Conservation (phyloP, 1,284 basidiomycete genomes). For the Psilocybe mexicana region DNA sequence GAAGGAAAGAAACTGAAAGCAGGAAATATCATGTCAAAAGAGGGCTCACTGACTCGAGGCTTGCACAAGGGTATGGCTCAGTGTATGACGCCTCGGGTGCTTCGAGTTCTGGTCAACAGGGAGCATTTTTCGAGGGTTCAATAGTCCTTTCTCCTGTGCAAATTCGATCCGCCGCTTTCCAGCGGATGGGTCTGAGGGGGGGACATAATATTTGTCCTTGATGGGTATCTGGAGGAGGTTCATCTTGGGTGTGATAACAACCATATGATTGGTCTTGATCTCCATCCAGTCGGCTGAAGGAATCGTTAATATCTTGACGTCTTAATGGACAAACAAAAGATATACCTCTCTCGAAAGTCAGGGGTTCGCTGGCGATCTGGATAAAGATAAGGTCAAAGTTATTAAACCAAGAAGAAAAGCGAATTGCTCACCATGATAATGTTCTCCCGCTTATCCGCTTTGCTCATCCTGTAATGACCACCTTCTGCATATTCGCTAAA, state of each 20-base stretch:
- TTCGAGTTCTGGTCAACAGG: conserved; percentile 20
- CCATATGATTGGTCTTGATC: conserved; percentile 92
- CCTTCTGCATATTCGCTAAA: conserved; percentile 91
- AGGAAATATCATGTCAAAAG: no score
- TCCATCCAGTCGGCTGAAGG: conserved; percentile 90
- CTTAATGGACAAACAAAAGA: neutral
- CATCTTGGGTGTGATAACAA: conserved; percentile 90
- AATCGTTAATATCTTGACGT: neutral
- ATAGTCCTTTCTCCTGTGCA: conserved; percentile 71
- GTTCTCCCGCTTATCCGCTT: conserved; percentile 93
- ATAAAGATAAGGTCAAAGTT: neutral
- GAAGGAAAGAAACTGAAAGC: no score
- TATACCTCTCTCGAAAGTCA: conserved; percentile 90
- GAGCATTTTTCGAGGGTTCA: conserved; percentile 50
- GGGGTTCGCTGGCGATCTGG: conserved; percentile 85
- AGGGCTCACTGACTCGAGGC: neutral
- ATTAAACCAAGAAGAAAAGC: neutral
- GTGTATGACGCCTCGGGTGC: conserved; percentile 13
- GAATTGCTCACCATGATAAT: conserved; percentile 76
- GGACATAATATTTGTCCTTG: conserved; percentile 86
- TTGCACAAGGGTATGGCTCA: conserved; percentile 13
- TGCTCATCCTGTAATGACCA: conserved; percentile 93
- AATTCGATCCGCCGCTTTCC: conserved; percentile 66
- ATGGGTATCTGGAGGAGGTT: conserved; percentile 95
- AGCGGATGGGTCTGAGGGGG: conserved; percentile 73